Evolutionary conservation across 495 filamentous ascomycete genomes (phyloP).

Genomic region (Xanthoparmelia taractica): DNA sequence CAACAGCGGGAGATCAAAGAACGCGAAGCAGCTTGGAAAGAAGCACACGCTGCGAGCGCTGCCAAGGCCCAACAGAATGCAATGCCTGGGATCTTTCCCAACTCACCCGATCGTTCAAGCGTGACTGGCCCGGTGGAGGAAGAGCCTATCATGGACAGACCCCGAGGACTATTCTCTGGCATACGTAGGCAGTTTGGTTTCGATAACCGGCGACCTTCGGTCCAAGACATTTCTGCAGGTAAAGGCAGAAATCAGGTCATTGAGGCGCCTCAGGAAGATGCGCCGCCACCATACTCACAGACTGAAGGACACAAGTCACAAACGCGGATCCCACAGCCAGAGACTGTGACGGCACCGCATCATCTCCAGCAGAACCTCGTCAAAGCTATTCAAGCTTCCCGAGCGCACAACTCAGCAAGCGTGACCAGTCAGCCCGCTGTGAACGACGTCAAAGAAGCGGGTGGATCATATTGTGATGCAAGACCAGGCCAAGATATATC

Average conservation of each 20-base stretch:
- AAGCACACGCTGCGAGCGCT: constrained; percentile 29
- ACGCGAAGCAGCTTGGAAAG: constrained; percentile 49
- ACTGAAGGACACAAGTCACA: constrained; percentile 34
- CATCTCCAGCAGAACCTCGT: constrained; percentile 54
- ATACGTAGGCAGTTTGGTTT: constrained; percentile 58
- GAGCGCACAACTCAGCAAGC: constrained; percentile 63
- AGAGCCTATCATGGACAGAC: constrained; percentile 28
- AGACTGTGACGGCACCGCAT: constrained; percentile 41
- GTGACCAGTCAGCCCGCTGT: constrained; percentile 65
- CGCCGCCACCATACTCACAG: constrained; percentile 42
- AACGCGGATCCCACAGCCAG: constrained; percentile 29
- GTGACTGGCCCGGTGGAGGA: constrained; percentile 29
- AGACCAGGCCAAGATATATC: constrained; percentile 71
- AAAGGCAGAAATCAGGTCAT: constrained; percentile 12
- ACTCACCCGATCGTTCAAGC: constrained; percentile 42
- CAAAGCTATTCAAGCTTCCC: constrained; percentile 73
- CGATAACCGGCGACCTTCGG: constrained; percentile 47
- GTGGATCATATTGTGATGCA: constrained; percentile 75
- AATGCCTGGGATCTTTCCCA: constrained; percentile 64
- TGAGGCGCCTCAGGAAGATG: constrained; percentile 24
- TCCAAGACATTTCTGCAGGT: constrained; percentile 7
- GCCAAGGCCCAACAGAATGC: constrained; percentile 31
- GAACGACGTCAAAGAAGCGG: constrained; percentile 69
- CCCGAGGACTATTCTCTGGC: constrained; percentile 54
- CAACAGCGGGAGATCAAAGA: constrained; percentile 58